A percentile compares a stretch with the other conserved stretches of the same genome.
These are phyloP conservation scores for Pycnococcus provasolii DNA, from an alignment of 139 green algal species.

Conservation along the genomic window DNA sequence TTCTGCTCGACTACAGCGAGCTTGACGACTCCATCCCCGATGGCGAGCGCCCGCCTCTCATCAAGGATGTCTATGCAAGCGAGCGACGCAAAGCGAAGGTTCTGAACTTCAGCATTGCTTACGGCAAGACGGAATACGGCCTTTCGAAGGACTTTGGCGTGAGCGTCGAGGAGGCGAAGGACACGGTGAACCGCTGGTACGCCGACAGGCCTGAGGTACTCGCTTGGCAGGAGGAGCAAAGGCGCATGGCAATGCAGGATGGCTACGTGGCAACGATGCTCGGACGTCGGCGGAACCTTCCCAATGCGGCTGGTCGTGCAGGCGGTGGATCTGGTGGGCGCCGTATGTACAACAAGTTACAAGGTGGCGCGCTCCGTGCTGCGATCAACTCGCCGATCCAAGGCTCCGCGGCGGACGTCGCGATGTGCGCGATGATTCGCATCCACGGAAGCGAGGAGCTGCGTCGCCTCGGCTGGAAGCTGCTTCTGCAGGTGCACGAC, in stretches of 20 bases:
- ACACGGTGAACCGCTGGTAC: conserved; percentile 80
- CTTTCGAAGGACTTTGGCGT: conserved; percentile 82
- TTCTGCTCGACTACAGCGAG: conserved; percentile 36
- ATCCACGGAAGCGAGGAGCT: conserved; percentile 56
- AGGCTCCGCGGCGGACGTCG: conserved; percentile 86
- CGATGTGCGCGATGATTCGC: conserved; percentile 80
- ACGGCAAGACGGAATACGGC: conserved; percentile 95
- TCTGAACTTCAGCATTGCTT: conserved; percentile 97
- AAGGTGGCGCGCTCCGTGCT: conserved; percentile 49
- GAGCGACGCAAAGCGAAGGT: conserved; percentile 77
- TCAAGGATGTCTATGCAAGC: conserved; percentile 73
- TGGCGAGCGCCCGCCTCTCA: background rate
- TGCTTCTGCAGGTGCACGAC: conserved; percentile 92
- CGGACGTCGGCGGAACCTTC: conserved; percentile 65
- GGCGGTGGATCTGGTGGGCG: too few relatives aligned
- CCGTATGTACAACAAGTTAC: conserved; percentile 8
- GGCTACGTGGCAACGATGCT: conserved; percentile 75
- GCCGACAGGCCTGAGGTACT: conserved; percentile 54
- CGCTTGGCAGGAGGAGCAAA: conserved; percentile 55
- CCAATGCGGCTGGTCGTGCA: conserved; percentile 24
- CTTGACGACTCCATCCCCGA: conserved; percentile 1
- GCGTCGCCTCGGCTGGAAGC: conserved; percentile 61
- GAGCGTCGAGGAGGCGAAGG: conserved; percentile 65
- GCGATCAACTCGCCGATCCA: conserved; percentile 98
- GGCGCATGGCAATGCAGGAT: background rate